These are phyloP conservation scores for Chaetomiaceae sp. DNA, from an alignment of 2,329 filamentous ascomycete genomes.

Conservation along the genomic window DNA sequence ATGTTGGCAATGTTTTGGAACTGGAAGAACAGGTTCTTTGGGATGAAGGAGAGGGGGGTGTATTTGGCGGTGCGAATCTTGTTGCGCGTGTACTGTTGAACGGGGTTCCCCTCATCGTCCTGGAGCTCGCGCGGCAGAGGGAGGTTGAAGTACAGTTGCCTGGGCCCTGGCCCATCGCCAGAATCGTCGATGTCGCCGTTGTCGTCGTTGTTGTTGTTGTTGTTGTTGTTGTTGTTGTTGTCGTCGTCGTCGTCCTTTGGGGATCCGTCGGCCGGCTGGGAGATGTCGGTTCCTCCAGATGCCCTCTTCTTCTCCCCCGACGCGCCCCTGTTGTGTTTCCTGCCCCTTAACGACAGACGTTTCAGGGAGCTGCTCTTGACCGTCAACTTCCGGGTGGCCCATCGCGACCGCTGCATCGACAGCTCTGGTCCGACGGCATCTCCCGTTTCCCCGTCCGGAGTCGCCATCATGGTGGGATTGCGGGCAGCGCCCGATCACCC, in stretches of 20 bases:
- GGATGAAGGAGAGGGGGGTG: conserved; percentile 88
- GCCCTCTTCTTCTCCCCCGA: conserved; percentile 66
- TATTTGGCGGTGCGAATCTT: conserved; percentile 99
- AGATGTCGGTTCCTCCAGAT: conserved; percentile 34
- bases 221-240: conserved; percentile 32
- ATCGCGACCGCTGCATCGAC: conserved; percentile 68
- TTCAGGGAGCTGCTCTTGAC: conserved; percentile 72
- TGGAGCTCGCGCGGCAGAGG: conserved; percentile 69
- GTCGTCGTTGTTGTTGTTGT: conserved; percentile 21
- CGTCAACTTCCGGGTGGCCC: conserved; percentile 88
- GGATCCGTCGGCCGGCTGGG: conserved; percentile 23
- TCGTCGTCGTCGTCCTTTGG: conserved; percentile 27
- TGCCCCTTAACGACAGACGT: conserved; percentile 74
- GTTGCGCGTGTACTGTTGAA: conserved; percentile 72
- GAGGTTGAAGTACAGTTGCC: conserved; percentile 79
- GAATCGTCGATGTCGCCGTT: conserved; percentile 33
- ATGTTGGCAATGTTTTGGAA: conserved; percentile 99
- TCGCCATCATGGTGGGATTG: conserved; percentile 34
- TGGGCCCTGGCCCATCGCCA: conserved; percentile 39
- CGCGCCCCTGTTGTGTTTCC: conserved; percentile 60
- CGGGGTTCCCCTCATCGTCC: conserved; percentile 75
- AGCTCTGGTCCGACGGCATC: conserved; percentile 13
- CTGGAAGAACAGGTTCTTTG: conserved; percentile 96
- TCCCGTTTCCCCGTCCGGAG: conserved; percentile 28
- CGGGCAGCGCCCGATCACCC: conserved; percentile 42